phyloP scores from a whole-genome alignment of 2,329 filamentous ascomycete species.

The Penicillium expansum region DNA sequence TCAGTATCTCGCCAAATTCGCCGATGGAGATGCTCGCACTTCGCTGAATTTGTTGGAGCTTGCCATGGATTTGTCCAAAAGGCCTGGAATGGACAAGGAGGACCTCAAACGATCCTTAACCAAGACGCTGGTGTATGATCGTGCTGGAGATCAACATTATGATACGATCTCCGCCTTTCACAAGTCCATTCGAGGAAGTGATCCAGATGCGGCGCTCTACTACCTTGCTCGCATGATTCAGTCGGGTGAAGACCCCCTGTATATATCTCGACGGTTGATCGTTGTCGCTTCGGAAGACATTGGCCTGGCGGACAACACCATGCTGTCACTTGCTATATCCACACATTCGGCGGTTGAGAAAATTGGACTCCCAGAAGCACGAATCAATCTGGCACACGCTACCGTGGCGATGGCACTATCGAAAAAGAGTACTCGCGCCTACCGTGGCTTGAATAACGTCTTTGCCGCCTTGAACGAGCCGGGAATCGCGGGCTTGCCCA shows the following conservation, averaged over 20 bases:
- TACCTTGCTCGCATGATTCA: slow-evolving; percentile 95
- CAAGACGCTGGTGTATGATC: slow-evolving; percentile 90
- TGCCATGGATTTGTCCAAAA: slow-evolving; percentile 71
- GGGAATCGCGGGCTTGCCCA: slow-evolving; percentile 73
- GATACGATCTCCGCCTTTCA: slow-evolving; percentile 97
- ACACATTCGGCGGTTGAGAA: slow-evolving; percentile 86
- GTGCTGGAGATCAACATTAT: slow-evolving; percentile 94
- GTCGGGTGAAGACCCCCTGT: slow-evolving; percentile 88
- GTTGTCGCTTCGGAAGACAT: slow-evolving; percentile 95
- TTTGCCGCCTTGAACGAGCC: slow-evolving; percentile 77
- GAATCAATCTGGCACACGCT: slow-evolving; percentile 87
- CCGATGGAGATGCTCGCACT: slow-evolving; percentile 89
- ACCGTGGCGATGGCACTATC: slow-evolving; percentile 76
- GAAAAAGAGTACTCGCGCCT: slow-evolving; percentile 82
- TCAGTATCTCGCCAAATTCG: slow-evolving; percentile 76
- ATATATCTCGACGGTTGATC: slow-evolving; percentile 87
- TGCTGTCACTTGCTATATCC: slow-evolving; percentile 80
- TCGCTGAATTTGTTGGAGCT: slow-evolving; percentile 90
- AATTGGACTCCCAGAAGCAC: slow-evolving; percentile 90
- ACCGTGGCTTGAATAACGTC: slow-evolving; percentile 77
- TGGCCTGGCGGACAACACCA: slow-evolving; percentile 79
- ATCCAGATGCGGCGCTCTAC: slow-evolving; percentile 85
- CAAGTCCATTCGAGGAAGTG: slow-evolving; percentile 85
- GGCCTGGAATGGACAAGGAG: slow-evolving; percentile 65
- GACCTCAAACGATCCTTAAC: slow-evolving; percentile 80